Evolutionary conservation across 78 protist genomes (phyloP).

Genomic region (Speleostelium caveatum): DNA sequence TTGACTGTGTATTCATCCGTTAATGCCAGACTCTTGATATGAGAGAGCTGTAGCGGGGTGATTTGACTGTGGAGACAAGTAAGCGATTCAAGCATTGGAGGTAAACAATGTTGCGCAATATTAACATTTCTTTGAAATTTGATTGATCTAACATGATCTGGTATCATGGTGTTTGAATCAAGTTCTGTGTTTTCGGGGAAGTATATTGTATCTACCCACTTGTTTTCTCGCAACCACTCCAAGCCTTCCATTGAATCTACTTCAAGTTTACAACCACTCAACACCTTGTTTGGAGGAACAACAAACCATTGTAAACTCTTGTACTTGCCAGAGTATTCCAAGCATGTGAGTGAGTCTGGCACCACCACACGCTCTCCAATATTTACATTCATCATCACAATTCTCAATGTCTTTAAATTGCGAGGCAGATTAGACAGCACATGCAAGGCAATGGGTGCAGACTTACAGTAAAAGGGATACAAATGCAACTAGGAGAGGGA

Average conservation of each 20-base stretch:
- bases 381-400: neutral
- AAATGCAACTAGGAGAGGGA: neutral
- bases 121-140: neutral
- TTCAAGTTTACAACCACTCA: neutral
- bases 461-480: neutral
- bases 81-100: neutral
- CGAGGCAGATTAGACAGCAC: neutral
- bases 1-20: neutral
- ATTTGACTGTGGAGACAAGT: neutral
- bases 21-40: neutral
- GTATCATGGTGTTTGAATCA: neutral
- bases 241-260: neutral
- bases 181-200: neutral
- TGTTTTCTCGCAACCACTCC: neutral
- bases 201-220: neutral
- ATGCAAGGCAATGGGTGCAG: neutral
- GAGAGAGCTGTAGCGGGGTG: neutral
- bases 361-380: neutral
- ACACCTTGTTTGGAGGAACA: neutral
- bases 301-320: neutral
- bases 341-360: neutral
- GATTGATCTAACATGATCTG: neutral
- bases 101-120: neutral
- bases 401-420: neutral
- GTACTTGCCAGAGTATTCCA: neutral